Conservation (phyloP, 805 yeast genomes). For the Ogataea allantospora region DNA sequence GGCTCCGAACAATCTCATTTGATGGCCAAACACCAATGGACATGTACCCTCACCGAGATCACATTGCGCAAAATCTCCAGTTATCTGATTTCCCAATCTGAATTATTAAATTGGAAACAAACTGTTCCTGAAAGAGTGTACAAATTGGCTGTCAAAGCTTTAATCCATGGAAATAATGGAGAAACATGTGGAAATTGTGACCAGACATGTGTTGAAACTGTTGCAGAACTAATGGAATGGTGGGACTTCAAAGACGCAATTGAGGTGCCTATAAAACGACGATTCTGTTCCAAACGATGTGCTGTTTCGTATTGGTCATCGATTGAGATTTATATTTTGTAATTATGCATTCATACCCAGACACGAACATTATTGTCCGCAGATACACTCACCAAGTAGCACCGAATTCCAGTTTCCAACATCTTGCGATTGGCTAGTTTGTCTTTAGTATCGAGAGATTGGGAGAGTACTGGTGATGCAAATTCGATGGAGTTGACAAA, state of each 20-base stretch:
- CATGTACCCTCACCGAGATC: constrained; percentile 48
- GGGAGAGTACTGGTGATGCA: constrained; percentile 44
- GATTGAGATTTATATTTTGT: constrained; percentile 9
- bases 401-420: constrained; percentile 51
- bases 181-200: constrained; percentile 56
- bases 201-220: constrained; percentile 48
- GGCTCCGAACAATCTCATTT: constrained; percentile 18
- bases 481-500: constrained; percentile 64
- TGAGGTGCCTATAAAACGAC: constrained; percentile 50
- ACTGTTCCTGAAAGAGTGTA: constrained; percentile 46
- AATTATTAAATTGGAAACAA: constrained; percentile 52
- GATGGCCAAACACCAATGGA: constrained; percentile 24
- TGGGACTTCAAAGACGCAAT: constrained; percentile 58
- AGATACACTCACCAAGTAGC: constrained; percentile 63
- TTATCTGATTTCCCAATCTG: constrained; percentile 54
- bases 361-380: constrained; percentile 54
- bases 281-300: constrained; percentile 56
- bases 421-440: constrained; percentile 28
- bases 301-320: constrained; percentile 32
- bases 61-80: constrained; percentile 48
- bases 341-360: constrained; percentile 40
- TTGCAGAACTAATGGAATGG: constrained; percentile 63
- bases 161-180: constrained; percentile 49
- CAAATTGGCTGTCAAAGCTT: constrained; percentile 46
- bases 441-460: constrained; percentile 14